These are phyloP conservation scores for Candida odintsovae DNA, from an alignment of 805 yeast genomes.

Conservation along the genomic window DNA sequence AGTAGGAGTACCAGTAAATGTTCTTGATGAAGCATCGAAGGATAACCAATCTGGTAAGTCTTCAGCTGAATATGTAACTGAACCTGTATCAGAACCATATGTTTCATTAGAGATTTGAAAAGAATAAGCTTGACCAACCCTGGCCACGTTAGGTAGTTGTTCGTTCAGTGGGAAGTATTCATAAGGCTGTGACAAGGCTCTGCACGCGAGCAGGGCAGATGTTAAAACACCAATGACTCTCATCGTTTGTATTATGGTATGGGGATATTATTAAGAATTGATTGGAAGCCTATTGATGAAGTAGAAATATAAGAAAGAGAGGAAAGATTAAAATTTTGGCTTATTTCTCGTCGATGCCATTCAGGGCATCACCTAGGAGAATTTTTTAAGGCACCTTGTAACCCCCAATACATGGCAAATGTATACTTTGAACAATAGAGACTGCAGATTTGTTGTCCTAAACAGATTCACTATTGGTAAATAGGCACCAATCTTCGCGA, in stretches of 20 bases:
- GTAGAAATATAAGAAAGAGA: neutral
- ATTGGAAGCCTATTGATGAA: neutral
- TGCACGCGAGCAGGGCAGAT: neutral
- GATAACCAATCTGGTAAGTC: constrained; percentile 73
- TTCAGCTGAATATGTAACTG: constrained; percentile 49
- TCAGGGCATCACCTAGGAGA: neutral
- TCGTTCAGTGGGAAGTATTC: constrained; percentile 72
- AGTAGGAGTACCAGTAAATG: constrained; percentile 65
- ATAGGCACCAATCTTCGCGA: neutral
- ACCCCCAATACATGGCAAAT: neutral
- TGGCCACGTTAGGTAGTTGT: constrained; percentile 86
- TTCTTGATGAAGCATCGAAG: constrained; percentile 57
- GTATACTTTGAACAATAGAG: neutral
- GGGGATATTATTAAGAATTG: neutral
- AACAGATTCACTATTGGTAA: neutral
- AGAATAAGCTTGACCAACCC: constrained; percentile 52
- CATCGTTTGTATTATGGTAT: neutral
- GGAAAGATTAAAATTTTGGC: neutral
- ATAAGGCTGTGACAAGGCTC: constrained; percentile 38
- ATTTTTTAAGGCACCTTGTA: neutral
- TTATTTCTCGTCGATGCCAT: neutral
- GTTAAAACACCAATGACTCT: neutral
- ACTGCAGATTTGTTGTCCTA: neutral
- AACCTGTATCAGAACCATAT: constrained; percentile 40
- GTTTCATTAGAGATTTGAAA: constrained; percentile 73